Conservation (phyloP, 768 basidiomycete genomes). For the Lactarius sp. region DNA sequence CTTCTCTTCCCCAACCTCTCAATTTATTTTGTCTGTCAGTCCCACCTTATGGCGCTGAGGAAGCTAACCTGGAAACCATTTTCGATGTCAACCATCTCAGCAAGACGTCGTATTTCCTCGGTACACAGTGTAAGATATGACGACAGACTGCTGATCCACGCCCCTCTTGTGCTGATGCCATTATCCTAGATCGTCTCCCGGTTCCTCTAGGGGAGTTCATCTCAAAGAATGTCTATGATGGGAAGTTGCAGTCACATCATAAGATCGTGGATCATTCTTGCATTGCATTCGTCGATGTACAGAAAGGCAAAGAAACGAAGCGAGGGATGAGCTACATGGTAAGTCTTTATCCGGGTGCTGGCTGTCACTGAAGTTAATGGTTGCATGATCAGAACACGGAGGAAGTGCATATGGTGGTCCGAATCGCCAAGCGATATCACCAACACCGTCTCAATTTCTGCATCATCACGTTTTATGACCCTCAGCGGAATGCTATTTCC, state of each 20-base stretch:
- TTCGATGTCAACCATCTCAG: conserved; percentile 43
- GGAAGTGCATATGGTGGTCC: conserved; percentile 12
- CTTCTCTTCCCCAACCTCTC: too few relatives aligned
- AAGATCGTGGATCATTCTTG: conserved; percentile 33
- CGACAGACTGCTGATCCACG: neutral
- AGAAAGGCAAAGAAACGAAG: conserved; percentile 37
- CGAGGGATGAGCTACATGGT: conserved; percentile 28
- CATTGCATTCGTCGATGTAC: conserved; percentile 43
- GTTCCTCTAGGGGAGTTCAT: conserved; percentile 44
- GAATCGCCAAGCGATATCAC: conserved; percentile 11
- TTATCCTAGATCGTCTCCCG: conserved; percentile 47
- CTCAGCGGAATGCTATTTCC: conserved; percentile 44
- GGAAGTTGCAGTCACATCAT: conserved; percentile 39
- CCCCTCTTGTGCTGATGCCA: neutral
- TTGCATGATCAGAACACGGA: conserved; percentile 5
- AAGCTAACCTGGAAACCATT: conserved; percentile 39
- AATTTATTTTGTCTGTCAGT: conserved; percentile 32
- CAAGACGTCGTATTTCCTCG: conserved; percentile 36
- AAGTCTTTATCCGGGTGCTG: neutral
- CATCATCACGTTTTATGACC: conserved; percentile 52
- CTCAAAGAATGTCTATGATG: conserved; percentile 40
- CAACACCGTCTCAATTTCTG: conserved; percentile 33
- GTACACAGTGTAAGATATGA: conserved; percentile 41
- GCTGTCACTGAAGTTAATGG: neutral
- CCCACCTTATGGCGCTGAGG: conserved; percentile 47